Evolutionary conservation across 805 yeast species (phyloP).

Genomic region (Metschnikowia kofuensis): DNA sequence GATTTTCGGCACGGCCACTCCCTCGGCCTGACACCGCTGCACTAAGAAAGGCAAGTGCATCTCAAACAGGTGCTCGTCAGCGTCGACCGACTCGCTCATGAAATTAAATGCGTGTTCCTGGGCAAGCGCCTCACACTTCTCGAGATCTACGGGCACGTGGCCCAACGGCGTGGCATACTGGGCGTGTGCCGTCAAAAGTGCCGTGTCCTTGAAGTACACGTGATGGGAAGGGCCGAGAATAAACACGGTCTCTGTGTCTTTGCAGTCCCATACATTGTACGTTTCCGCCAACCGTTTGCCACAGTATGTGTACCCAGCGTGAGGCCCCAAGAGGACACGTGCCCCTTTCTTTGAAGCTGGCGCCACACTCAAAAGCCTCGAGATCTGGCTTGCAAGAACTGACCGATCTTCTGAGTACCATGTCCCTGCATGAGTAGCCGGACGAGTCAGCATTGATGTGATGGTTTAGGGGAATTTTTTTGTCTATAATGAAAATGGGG

Average conservation of each 20-base stretch:
- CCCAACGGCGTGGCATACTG: conserved; percentile 84
- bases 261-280: conserved; percentile 65
- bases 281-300: conserved; percentile 77
- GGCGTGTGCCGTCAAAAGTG: conserved; percentile 50
- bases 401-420: conserved; percentile 66
- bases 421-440: conserved; percentile 86
- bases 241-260: conserved; percentile 60
- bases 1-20: conserved; percentile 42
- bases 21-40: conserved; percentile 39
- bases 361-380: conserved; percentile 40
- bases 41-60: conserved; percentile 85
- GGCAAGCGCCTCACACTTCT: conserved; percentile 37
- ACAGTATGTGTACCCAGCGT: conserved; percentile 88
- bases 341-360: conserved; percentile 26
- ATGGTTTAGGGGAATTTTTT: too few relatives aligned
- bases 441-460: conserved; percentile 33
- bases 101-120: conserved; percentile 36
- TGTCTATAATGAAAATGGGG: not conserved
- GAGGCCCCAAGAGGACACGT: conserved; percentile 48
- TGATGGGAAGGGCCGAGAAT: conserved; percentile 93
- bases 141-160: conserved; percentile 59
- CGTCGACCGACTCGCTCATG: conserved; percentile 64
- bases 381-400: conserved; percentile 50
- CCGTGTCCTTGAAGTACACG: conserved; percentile 66
- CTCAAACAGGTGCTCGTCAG: conserved; percentile 89